Evolutionary conservation across 495 filamentous ascomycete genomes (phyloP), one percentile per base, ranked within the genome.

Genomic region (Halenospora varia): DNA sequence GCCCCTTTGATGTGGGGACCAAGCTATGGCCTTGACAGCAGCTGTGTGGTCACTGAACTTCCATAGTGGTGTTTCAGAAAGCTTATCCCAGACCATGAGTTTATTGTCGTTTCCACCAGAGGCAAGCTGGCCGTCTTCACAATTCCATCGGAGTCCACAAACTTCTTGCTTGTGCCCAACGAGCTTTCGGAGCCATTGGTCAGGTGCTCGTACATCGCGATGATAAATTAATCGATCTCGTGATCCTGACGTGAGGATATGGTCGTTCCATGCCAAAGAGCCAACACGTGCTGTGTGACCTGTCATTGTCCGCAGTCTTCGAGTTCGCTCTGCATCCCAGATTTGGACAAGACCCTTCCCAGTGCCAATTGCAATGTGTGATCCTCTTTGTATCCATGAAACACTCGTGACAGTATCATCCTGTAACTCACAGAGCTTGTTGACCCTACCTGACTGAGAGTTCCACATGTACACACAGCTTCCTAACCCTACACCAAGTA

Each of bases 381-480:
- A 95, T 24, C 94, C 94, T 76, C 92, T 75, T 25, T 98, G 94
- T 59, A 98, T 98, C 94, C 94, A 98, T 59, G 84, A 95, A 18
- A 98, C 94, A 61, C 90, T 96, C 10, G 94, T 97, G 2, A 98
- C 92, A 0, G 85, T 93, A 68, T 98, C 94, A 63, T 96, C 92
- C 60, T 87, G 85, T 10, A 98, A 79, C 44, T 96, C 92, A 69
- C 95, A 97, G 0, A 97, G 80, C 73, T 93, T 95, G 42, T 88
- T 94, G 15, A 97, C 94, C 35, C 84, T 76, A 50, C 93, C 92
- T 2, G 86, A 83, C 48, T 86, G 82, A 10, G 92, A 92, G 66
- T 96, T 95, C 92, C 94, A 98, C 89, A 97, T 94, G 66, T 97
- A 98, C n/a, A 98, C 94, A 51, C 89, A 93, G 25, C 85, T 89